Evolutionary conservation across 495 filamentous ascomycete genomes (phyloP).

Genomic region (Rhizodiscina lignyota): DNA sequence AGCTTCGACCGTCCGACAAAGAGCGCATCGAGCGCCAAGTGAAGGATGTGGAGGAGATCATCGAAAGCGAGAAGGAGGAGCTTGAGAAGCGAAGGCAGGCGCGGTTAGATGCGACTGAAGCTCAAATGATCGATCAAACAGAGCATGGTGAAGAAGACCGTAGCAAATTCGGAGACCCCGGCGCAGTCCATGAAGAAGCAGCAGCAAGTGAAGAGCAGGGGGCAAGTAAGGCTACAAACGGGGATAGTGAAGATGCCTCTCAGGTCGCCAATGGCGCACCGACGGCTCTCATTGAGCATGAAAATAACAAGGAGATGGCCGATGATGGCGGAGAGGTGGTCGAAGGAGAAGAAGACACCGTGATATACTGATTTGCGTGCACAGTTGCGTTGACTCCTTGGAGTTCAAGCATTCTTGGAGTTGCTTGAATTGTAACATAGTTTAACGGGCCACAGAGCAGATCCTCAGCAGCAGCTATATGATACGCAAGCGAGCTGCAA

Average conservation of each 20-base stretch:
- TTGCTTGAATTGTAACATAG: too few relatives aligned
- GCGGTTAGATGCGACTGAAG: too few relatives aligned
- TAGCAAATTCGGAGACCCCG: not conserved
- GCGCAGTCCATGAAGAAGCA: not conserved
- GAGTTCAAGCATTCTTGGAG: too few relatives aligned
- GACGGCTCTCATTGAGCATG: not conserved
- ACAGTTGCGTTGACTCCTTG: too few relatives aligned
- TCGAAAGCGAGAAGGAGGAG: not conserved
- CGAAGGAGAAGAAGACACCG: conserved; percentile 16
- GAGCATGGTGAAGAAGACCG: not conserved
- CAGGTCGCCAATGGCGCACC: not conserved
- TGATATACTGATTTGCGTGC: conserved; percentile 10
- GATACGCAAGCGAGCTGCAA: too few relatives aligned
- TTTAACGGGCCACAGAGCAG: too few relatives aligned
- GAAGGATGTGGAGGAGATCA: not conserved
- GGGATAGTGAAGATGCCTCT: not conserved
- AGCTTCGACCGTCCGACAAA: not conserved
- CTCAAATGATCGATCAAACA: not conserved
- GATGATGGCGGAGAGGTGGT: not conserved
- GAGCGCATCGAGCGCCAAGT: not conserved
- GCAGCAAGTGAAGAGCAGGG: not conserved
- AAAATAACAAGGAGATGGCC: not conserved
- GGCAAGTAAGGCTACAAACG: not conserved
- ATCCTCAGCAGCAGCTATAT: too few relatives aligned
- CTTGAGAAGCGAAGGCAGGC: not conserved